A percentile compares a stretch with the other conserved stretches of the same genome.
phyloP scores from a whole-genome alignment of 257 asterid species.

The Nicotiana noctiflora region DNA sequence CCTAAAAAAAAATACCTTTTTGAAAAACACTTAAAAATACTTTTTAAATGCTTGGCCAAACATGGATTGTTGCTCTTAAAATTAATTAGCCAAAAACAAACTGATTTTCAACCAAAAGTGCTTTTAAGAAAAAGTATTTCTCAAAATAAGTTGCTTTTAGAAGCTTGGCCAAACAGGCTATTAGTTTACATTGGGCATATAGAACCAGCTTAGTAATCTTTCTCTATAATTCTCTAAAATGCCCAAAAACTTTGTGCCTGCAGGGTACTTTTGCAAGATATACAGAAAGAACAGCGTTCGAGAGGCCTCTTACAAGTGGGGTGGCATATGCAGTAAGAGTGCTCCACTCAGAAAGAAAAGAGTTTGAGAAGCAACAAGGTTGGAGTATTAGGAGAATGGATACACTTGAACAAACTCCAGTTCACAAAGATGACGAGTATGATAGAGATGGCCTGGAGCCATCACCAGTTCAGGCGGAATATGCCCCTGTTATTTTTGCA shows the following conservation, averaged over 20 bases:
- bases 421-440: slow-evolving; percentile 83
- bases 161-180: background rate
- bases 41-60: too few relatives aligned
- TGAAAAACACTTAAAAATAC: too few relatives aligned
- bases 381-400: slow-evolving; percentile 95
- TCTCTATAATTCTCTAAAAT: background rate
- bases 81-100: too few relatives aligned
- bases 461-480: slow-evolving; percentile 86
- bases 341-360: slow-evolving; percentile 69
- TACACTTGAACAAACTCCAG: slow-evolving; percentile 69
- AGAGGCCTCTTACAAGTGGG: slow-evolving; percentile 97
- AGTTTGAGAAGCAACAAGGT: slow-evolving; percentile 76
- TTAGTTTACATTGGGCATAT: background rate
- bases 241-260: slow-evolving; percentile 11
- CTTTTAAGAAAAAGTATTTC: too few relatives aligned
- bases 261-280: slow-evolving; percentile 81
- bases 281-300: slow-evolving; percentile 84
- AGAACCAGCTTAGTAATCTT: slow-evolving; percentile 6
- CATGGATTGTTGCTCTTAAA: too few relatives aligned
- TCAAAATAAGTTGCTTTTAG: too few relatives aligned
- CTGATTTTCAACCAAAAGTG: too few relatives aligned
- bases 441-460: slow-evolving; percentile 59
- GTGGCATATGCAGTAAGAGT: slow-evolving; percentile 97
- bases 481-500: slow-evolving; percentile 96
- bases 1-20: too few relatives aligned